Evolutionary conservation across 495 filamentous ascomycete species (phyloP).

Genomic region (Penicillium riverlandense): DNA sequence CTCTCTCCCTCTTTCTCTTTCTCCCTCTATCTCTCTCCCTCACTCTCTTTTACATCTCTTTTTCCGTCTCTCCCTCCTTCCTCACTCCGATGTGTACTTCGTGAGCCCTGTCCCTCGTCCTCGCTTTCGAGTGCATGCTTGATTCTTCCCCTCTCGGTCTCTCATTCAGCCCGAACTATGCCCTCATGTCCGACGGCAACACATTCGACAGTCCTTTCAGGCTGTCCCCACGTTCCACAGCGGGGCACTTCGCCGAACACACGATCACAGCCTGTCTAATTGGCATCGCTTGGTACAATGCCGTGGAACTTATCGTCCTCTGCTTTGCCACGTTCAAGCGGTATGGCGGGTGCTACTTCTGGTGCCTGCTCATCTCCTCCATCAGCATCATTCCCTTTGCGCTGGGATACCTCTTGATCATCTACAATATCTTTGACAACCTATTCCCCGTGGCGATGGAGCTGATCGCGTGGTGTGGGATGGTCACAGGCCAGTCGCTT

Average conservation of each 20-base stretch:
- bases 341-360: constrained; percentile 46
- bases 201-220: constrained; percentile 6
- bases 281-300: constrained; percentile 41
- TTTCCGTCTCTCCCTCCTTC: not conserved
- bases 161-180: no score
- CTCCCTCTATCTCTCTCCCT: not conserved
- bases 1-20: not conserved
- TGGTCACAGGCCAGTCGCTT: constrained; percentile 57
- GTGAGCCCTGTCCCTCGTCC: no score
- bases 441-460: constrained; percentile 27
- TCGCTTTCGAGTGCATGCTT: not conserved
- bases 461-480: constrained; percentile 46
- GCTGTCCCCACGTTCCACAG: constrained; percentile 18
- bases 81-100: not conserved
- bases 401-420: constrained; percentile 47
- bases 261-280: constrained; percentile 28
- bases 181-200: constrained; percentile 15
- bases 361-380: constrained; percentile 42
- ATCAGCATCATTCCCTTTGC: constrained; percentile 46
- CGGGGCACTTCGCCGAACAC: constrained; percentile 4
- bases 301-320: constrained; percentile 39
- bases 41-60: not conserved
- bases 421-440: constrained; percentile 30
- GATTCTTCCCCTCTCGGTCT: not conserved
- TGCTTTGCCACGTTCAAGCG: constrained; percentile 45